Conservation (phyloP, 1,284 basidiomycete species). For the Prillingera fragicola region DNA sequence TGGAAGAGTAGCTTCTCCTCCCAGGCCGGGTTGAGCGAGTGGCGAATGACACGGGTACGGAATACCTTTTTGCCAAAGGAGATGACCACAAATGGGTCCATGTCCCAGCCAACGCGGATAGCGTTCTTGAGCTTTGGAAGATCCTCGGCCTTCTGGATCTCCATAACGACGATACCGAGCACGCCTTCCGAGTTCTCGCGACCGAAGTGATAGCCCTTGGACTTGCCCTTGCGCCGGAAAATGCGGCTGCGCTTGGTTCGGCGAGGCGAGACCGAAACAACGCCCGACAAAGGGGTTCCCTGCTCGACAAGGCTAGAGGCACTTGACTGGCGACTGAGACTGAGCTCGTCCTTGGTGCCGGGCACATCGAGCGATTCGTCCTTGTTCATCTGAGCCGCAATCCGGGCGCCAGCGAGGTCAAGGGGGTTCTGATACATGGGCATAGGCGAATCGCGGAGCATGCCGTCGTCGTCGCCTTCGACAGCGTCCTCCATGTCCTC, state of each 20-base stretch:
- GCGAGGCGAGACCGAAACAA: too few relatives aligned
- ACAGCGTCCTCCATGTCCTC: constrained; percentile 50
- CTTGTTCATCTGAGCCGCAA: too few relatives aligned
- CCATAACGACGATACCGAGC: constrained; percentile 85
- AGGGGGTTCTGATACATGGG: constrained; percentile 1
- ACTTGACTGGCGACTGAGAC: too few relatives aligned
- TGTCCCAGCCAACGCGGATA: constrained; percentile 56
- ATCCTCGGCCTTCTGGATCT: constrained; percentile 66
- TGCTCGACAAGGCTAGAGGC: too few relatives aligned
- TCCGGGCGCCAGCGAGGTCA: constrained; percentile 1
- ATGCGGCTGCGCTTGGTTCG: constrained; percentile 1
- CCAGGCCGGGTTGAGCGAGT: constrained; percentile 85
- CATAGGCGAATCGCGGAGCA: constrained; percentile 19
- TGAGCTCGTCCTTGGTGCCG: too few relatives aligned
- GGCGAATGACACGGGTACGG: constrained; percentile 81
- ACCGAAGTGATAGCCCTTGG: constrained; percentile 60
- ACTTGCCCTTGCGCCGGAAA: neutral
- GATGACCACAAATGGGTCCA: constrained; percentile 95
- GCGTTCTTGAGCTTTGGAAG: constrained; percentile 77
- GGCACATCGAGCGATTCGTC: too few relatives aligned
- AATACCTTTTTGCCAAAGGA: constrained; percentile 97
- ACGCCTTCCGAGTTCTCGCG: constrained; percentile 63
- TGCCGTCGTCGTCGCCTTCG: constrained; percentile 32
- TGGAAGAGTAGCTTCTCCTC: constrained; percentile 96
- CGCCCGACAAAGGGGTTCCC: too few relatives aligned